Conservation (phyloP, 768 basidiomycete species). For the Pholiota molesta region DNA sequence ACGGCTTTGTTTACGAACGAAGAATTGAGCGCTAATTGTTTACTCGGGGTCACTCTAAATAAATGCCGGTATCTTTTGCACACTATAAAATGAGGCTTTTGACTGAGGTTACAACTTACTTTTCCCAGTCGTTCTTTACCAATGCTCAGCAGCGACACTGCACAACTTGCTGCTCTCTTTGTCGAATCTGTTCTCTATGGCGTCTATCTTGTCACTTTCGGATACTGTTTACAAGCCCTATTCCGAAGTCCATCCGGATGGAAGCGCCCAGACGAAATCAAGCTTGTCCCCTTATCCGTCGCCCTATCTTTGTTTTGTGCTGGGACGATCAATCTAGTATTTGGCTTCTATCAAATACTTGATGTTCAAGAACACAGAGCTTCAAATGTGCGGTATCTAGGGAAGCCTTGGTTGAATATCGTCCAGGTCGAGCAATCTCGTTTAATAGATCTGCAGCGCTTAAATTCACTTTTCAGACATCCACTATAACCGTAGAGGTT, state of each 20-base stretch:
- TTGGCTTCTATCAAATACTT: background rate
- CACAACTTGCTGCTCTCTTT: slow-evolving; percentile 16
- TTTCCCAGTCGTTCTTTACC: background rate
- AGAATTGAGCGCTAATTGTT: background rate
- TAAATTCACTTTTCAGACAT: background rate
- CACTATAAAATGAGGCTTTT: background rate
- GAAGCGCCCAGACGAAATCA: background rate
- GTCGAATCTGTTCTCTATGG: slow-evolving; percentile 19
- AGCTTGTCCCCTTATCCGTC: background rate
- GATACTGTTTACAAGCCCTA: slow-evolving; percentile 10
- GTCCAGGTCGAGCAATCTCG: background rate
- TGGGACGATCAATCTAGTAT: background rate
- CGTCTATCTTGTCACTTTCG: slow-evolving; percentile 17
- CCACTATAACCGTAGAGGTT: background rate
- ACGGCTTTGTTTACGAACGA: background rate
- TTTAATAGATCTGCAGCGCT: too few relatives aligned
- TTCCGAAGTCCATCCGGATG: background rate
- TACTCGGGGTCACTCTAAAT: background rate
- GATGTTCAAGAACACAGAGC: background rate
- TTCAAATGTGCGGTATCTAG: background rate
- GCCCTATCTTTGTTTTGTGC: background rate
- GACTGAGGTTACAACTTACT: background rate
- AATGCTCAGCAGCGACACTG: slow-evolving; percentile 12
- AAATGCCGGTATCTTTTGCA: background rate
- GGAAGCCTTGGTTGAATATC: background rate